phyloP scores from a whole-genome alignment of 2,329 filamentous ascomycete species.

The Colletotrichum truncatum region DNA sequence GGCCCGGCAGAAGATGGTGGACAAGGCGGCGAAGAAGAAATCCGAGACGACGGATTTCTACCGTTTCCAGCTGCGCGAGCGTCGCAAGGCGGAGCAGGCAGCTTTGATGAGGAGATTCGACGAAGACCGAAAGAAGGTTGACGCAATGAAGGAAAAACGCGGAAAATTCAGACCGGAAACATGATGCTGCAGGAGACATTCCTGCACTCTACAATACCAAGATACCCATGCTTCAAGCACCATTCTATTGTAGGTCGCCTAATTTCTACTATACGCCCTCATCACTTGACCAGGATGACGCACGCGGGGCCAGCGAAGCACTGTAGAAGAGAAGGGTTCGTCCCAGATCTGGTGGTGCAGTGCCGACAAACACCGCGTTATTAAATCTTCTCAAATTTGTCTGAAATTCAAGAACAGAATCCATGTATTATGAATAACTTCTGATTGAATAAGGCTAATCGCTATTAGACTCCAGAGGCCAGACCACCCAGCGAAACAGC shows the following conservation, averaged over 20 bases:
- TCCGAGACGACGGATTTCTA: slow-evolving; percentile 79
- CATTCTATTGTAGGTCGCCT: slow-evolving; percentile 31
- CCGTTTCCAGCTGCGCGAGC: slow-evolving; percentile 82
- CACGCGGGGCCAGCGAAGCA: slow-evolving; percentile 61
- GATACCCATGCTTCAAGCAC: slow-evolving; percentile 14
- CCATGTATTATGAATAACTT: neutral
- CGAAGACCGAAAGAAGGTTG: slow-evolving; percentile 77
- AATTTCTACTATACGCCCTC: neutral
- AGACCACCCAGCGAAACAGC: neutral
- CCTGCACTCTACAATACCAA: slow-evolving; percentile 7
- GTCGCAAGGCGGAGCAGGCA: slow-evolving; percentile 78
- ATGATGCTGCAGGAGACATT: slow-evolving; percentile 35
- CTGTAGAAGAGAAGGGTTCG: slow-evolving; percentile 29
- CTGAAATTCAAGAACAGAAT: slow-evolving; percentile 52
- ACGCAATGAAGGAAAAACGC: slow-evolving; percentile 74
- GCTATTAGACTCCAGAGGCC: neutral
- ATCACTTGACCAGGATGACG: slow-evolving; percentile 54
- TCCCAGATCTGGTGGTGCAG: slow-evolving; percentile 39
- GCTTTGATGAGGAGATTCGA: slow-evolving; percentile 77
- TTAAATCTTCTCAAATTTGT: slow-evolving; percentile 72
- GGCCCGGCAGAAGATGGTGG: slow-evolving; percentile 65
- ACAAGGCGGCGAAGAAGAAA: slow-evolving; percentile 71
- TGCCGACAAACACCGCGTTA: slow-evolving; percentile 73
- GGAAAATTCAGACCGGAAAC: slow-evolving; percentile 67
- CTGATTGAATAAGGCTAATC: neutral